Percentiles rank a stretch among this genome's conserved stretches.
phyloP scores from a whole-genome alignment of 345 rosid genomes.

The Gossypium bickii region DNA sequence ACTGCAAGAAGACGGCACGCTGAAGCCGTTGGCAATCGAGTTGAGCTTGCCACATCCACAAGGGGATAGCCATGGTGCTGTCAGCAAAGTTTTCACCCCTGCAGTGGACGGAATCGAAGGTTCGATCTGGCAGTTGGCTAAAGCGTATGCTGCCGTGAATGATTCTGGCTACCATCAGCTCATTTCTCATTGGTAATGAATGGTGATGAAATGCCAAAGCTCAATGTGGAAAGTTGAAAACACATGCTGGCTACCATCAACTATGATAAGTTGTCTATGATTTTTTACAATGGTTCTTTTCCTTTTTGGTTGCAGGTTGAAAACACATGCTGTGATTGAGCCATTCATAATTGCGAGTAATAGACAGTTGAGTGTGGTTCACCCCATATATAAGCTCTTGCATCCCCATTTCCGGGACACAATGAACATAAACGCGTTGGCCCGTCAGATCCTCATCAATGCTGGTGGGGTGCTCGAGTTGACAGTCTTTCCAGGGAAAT shows the following conservation, averaged over 20 bases:
- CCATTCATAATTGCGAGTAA: slow-evolving; percentile 82
- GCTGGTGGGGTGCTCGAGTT: slow-evolving; percentile 68
- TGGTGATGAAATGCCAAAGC: background rate
- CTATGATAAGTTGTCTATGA: background rate
- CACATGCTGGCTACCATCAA: too few relatives aligned
- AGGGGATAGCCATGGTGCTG: slow-evolving; percentile 60
- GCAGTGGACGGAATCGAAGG: slow-evolving; percentile 54
- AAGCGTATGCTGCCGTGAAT: slow-evolving; percentile 81
- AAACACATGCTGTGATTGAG: slow-evolving; percentile 84
- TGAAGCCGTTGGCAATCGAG: slow-evolving; percentile 82
- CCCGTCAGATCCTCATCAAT: slow-evolving; percentile 80
- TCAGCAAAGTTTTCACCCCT: slow-evolving; percentile 72
- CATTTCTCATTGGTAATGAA: slow-evolving; percentile 73
- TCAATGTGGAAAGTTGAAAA: background rate
- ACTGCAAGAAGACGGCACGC: slow-evolving; percentile 60
- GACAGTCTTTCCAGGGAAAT: slow-evolving; percentile 71
- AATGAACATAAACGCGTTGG: slow-evolving; percentile 83
- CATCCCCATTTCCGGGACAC: slow-evolving; percentile 53
- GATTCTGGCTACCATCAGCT: slow-evolving; percentile 96
- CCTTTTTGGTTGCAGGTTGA: slow-evolving; percentile 45
- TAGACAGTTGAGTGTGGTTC: slow-evolving; percentile 73
- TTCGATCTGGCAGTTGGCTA: slow-evolving; percentile 83
- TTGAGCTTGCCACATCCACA: slow-evolving; percentile 86
- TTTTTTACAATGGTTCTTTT: background rate
- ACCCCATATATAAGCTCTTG: slow-evolving; percentile 73